These are phyloP conservation scores for Tolypocladium endophyticum DNA, from an alignment of 2,329 filamentous ascomycete genomes.

Conservation along the genomic window DNA sequence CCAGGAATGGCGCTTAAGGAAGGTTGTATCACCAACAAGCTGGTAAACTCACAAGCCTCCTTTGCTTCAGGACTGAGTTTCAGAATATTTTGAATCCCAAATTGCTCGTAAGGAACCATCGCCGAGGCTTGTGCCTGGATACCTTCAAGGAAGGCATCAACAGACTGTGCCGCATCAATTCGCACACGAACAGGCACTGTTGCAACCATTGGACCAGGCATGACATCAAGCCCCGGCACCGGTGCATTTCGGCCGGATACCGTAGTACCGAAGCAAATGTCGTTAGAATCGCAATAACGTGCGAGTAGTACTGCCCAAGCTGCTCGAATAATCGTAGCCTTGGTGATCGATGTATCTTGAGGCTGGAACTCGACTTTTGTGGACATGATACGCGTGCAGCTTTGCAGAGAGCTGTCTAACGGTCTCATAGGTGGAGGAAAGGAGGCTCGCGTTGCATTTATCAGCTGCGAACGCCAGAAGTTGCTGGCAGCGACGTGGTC, in stretches of 20 bases:
- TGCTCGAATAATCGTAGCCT: constrained; percentile 11
- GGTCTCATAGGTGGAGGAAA: not conserved
- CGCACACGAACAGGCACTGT: constrained; percentile 16
- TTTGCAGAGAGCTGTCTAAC: not conserved
- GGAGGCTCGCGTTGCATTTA: not conserved
- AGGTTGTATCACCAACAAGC: constrained; percentile 14
- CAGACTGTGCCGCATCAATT: constrained; percentile 1
- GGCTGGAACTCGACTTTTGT: not conserved
- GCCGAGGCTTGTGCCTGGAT: constrained; percentile 2
- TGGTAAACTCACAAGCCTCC: constrained; percentile 13
- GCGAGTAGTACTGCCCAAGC: constrained; percentile 15
- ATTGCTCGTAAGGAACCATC: constrained; percentile 9
- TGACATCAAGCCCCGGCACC: constrained; percentile 13
- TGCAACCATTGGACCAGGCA: constrained; percentile 18
- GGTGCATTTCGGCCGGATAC: constrained; percentile 17
- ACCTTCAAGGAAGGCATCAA: constrained; percentile 8
- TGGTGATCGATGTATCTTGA: constrained; percentile 3
- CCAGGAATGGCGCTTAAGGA: too few relatives aligned
- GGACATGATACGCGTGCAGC: not conserved
- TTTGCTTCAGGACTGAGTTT: constrained; percentile 5
- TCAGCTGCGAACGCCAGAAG: constrained; percentile 2
- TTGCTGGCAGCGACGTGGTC: not conserved
- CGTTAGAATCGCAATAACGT: constrained; percentile 7
- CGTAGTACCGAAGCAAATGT: constrained; percentile 15
- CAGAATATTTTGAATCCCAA: constrained; percentile 10